These are phyloP conservation scores for Rheum nobile DNA, from an alignment of 148 eudicot genomes.

Conservation along the genomic window DNA sequence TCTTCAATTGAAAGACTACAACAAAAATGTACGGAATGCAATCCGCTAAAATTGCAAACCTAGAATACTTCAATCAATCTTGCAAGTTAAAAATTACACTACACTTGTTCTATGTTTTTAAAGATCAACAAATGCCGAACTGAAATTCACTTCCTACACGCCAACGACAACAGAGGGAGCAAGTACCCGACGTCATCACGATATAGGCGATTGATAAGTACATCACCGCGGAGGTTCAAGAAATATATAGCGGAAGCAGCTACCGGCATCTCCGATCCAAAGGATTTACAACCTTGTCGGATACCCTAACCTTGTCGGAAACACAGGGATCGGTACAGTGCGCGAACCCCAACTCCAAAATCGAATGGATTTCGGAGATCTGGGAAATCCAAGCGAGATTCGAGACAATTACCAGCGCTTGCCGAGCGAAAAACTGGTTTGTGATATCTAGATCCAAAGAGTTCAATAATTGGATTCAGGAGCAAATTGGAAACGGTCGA, in stretches of 20 bases:
- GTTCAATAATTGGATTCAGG: not conserved
- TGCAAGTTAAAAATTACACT: not conserved
- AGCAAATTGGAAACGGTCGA: not conserved
- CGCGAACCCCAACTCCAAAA: not conserved
- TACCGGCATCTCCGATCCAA: slow-evolving; percentile 67
- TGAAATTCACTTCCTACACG: not conserved
- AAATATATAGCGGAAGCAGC: slow-evolving; percentile 95
- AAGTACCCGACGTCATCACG: slow-evolving; percentile 93
- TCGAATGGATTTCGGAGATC: not conserved
- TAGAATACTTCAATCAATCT: not conserved
- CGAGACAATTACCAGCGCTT: not conserved
- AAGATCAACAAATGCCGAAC: not conserved
- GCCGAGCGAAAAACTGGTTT: not conserved
- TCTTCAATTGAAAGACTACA: not conserved
- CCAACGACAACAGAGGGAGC: not conserved
- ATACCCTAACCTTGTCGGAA: not conserved
- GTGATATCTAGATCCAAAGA: not conserved
- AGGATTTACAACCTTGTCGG: slow-evolving; percentile 19
- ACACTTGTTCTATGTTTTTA: not conserved
- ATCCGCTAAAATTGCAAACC: not conserved
- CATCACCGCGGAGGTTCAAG: slow-evolving; percentile 96
- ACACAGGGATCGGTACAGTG: not conserved
- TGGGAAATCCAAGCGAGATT: not conserved
- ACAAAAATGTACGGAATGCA: not conserved
- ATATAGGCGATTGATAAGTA: slow-evolving; percentile 95